Base-by-base conservation (phyloP, 1,284 basidiomycete genomes). In the Tremellales sp. region DNA sequence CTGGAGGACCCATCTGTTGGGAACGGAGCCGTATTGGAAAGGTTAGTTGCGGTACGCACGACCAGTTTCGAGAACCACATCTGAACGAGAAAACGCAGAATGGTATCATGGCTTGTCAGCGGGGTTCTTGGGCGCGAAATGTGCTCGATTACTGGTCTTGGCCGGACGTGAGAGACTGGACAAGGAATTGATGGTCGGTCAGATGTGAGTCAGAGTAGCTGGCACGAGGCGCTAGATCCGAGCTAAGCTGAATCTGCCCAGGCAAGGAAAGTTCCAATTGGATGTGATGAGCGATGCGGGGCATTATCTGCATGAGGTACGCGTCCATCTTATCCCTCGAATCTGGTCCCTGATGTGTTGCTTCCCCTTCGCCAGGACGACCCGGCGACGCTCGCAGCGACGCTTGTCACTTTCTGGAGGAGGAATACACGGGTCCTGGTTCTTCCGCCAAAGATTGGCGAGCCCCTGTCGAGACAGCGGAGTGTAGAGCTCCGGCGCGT, bases 161-260 rank as follows among this genome's bases (percentile, higher is more conserved):
- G 94, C 95, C 0, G 93, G 93, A 0, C 85, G 92, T 8, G 94
- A 98, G 61, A 77, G 92, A 7, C 79, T 98, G 2, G 95, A 98
- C 67, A 86, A 82, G 57, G 84, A 89, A 56, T 78, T 98, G 33
- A 97, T 95, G 86, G 93, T 98, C 40, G 95, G 92, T 0, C 94
- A 98, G 71, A 97, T 98, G 94, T 72, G 46, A 50, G 67, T 54
- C n/a, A 22, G 8, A 6, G 13, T 6, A 19, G 3, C n/a, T n/a
- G n/a, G n/a, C 14, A 43, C 7, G 5, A 25, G n/a, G 4, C 28
- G 16, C 3, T 24, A 5, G 7, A 45, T 3, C 14, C 1, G 10
- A 6, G 5, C 6, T 5, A 19, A 8, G 7, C 13, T 18, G 42
- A 34, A n/a, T n/a, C n/a, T n/a, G n/a, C n/a, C n/a, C 22, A 64